Evolutionary conservation across 1,284 basidiomycete species (phyloP).

Genomic region (Hemileia vastatrix): DNA sequence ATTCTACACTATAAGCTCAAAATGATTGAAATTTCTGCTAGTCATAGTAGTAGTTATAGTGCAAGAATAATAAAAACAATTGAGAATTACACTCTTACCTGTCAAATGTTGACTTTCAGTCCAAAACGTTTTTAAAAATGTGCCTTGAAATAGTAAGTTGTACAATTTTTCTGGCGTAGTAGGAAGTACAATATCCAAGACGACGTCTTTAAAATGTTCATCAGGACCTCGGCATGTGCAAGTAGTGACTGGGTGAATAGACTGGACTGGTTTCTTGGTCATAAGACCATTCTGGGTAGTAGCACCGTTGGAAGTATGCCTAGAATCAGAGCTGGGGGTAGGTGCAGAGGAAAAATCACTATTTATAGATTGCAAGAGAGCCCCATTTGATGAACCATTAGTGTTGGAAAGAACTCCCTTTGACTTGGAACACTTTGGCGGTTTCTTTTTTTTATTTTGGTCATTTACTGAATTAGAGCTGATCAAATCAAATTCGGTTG

Average conservation of each 20-base stretch:
- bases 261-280: not conserved
- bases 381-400: not conserved
- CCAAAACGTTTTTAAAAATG: constrained; percentile 92
- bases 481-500: constrained; percentile 58
- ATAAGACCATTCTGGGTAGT: no score
- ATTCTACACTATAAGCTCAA: no score
- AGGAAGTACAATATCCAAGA: constrained; percentile 68
- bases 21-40: no score
- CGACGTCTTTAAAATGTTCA: constrained; percentile 65
- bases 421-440: constrained; percentile 82
- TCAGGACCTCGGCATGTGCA: constrained; percentile 47
- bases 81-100: constrained; percentile 52
- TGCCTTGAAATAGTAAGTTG: constrained; percentile 90
- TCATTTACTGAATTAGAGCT: no score
- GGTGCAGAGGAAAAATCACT: no score
- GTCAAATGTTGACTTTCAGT: constrained; percentile 73
- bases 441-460: constrained; percentile 87
- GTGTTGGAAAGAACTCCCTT: no score
- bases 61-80: not conserved
- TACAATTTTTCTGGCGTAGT: constrained; percentile 90
- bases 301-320: not conserved
- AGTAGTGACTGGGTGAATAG: not conserved
- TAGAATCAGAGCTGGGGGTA: not conserved
- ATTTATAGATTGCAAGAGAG: no score
- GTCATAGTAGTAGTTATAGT: no score